These are phyloP conservation scores for Dissophora globulifera DNA, from an alignment of 192 early-diverging fungal genomes.

Conservation along the genomic window DNA sequence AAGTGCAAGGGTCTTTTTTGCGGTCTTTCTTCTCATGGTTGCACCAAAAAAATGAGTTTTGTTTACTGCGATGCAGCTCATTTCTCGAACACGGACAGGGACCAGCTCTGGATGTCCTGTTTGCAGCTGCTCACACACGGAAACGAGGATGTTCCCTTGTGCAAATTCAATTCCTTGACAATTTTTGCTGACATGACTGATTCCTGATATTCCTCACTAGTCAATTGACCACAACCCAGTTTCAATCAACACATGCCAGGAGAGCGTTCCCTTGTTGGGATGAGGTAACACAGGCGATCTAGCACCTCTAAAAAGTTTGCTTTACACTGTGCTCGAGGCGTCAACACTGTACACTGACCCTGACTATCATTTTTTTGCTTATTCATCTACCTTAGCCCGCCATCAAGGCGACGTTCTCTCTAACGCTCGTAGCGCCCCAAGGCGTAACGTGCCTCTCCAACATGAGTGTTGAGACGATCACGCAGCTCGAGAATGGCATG, in stretches of 20 bases:
- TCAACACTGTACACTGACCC: neutral
- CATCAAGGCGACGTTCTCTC: conserved; percentile 65
- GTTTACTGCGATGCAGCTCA: too few species aligned
- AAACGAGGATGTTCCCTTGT: too few species aligned
- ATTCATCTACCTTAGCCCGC: conserved; percentile 54
- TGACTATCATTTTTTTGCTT: too few species aligned
- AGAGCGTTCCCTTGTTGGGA: conserved; percentile 96
- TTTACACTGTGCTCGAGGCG: neutral
- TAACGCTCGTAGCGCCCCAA: conserved; percentile 56
- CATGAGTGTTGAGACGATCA: conserved; percentile 53
- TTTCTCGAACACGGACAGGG: too few species aligned
- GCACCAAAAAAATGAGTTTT: too few species aligned
- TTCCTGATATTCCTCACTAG: conserved; percentile 51
- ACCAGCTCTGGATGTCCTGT: too few species aligned
- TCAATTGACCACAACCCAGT: conserved; percentile 93
- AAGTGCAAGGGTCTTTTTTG: conserved; percentile 12
- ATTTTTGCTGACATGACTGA: too few species aligned
- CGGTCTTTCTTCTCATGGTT: too few species aligned
- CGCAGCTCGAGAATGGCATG: conserved; percentile 33
- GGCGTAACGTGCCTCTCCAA: conserved; percentile 63
- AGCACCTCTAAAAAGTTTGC: neutral
- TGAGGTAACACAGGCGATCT: conserved; percentile 60
- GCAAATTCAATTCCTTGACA: too few species aligned
- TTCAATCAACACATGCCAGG: conserved; percentile 91
- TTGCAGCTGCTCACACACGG: too few species aligned